Evolutionary conservation across 2,329 filamentous ascomycete genomes (phyloP).

Genomic region (Microthyrium microscopicum): DNA sequence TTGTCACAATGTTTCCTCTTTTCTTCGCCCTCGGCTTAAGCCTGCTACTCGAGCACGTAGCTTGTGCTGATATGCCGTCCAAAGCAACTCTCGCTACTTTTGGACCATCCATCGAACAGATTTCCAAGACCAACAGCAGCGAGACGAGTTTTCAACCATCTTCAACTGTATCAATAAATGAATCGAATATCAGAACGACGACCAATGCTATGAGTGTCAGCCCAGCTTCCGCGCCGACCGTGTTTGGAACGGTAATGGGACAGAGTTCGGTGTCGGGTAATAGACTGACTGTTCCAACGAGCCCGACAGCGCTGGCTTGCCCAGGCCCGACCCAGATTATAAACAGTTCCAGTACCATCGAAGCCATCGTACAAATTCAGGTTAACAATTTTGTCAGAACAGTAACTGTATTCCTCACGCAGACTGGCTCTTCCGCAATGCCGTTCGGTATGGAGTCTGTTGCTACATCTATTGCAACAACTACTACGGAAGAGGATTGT

Average conservation of each 20-base stretch:
- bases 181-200: conserved; percentile 1
- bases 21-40: conserved; percentile 1
- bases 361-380: conserved; percentile 1
- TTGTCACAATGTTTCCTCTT: neutral
- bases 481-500: neutral
- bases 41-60: neutral
- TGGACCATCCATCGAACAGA: conserved; percentile 1
- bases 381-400: conserved; percentile 1
- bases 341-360: neutral
- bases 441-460: neutral
- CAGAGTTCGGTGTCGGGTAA: neutral
- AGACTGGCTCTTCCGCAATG: neutral
- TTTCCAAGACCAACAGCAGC: neutral
- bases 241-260: neutral
- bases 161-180: neutral
- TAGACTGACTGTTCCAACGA: neutral
- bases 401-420: conserved; percentile 1
- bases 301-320: neutral
- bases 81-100: conserved; percentile 1
- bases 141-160: conserved; percentile 1
- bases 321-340: conserved; percentile 2
- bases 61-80: conserved; percentile 1
- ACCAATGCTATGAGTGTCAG: neutral
- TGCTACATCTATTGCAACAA: neutral
- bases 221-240: neutral